Percentiles rank a stretch among this genome's conserved stretches.
Conservation (phyloP, 2,329 filamentous ascomycete genomes). For the Aureobasidium sp. region DNA sequence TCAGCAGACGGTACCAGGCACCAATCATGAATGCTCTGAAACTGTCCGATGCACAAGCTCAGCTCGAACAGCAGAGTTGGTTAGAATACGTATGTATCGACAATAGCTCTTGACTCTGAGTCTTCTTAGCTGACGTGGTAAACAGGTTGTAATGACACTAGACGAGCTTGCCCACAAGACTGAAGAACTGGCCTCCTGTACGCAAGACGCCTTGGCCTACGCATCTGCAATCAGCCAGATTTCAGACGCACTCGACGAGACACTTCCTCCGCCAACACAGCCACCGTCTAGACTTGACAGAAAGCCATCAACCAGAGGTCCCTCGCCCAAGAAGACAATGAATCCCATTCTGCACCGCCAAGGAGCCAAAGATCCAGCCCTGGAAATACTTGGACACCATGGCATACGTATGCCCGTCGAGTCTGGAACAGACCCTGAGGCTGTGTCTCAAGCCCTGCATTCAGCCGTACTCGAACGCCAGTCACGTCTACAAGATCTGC, state of each 20-base stretch:
- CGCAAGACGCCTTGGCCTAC: slow-evolving; percentile 25
- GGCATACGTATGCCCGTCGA: slow-evolving; percentile 20
- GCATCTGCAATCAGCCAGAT: slow-evolving; percentile 21
- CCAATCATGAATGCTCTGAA: slow-evolving; percentile 46
- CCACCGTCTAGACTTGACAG: slow-evolving; percentile 24
- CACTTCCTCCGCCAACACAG: slow-evolving; percentile 2
- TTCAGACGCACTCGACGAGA: slow-evolving; percentile 20
- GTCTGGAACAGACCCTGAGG: background rate
- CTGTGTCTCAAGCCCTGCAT: slow-evolving; percentile 19
- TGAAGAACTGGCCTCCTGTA: slow-evolving; percentile 23
- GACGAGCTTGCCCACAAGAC: slow-evolving; percentile 34
- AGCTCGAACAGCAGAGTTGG: slow-evolving; percentile 33
- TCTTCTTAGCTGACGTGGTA: background rate
- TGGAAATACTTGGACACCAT: slow-evolving; percentile 25
- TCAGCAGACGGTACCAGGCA: slow-evolving; percentile 59
- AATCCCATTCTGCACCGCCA: background rate
- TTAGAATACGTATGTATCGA: slow-evolving; percentile 35
- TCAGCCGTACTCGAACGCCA: slow-evolving; percentile 27
- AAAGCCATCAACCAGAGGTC: slow-evolving; percentile 19
- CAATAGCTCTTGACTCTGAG: slow-evolving; percentile 3
- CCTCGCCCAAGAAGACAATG: background rate
- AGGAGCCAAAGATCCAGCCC: slow-evolving; percentile 22
- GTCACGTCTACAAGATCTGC: slow-evolving; percentile 30
- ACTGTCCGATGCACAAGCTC: slow-evolving; percentile 29
- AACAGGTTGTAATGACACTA: slow-evolving; percentile 20